A percentile compares a stretch with the other conserved stretches of the same genome.
These are phyloP conservation scores for Fusarium armeniacum DNA, from an alignment of 2,329 filamentous ascomycete species.

Conservation along the genomic window DNA sequence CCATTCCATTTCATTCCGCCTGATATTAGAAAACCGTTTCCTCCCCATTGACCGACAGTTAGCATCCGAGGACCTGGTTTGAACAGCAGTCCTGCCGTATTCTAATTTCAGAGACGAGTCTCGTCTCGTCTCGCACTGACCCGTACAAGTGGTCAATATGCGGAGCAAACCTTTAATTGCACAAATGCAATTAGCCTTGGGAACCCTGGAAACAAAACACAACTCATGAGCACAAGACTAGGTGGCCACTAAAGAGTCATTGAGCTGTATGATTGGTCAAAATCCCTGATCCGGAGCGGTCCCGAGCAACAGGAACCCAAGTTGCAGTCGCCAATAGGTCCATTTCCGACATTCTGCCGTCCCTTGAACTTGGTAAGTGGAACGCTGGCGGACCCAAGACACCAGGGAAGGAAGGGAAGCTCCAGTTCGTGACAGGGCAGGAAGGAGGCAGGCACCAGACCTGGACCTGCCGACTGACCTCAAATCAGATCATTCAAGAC, in stretches of 20 bases:
- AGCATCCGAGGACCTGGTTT: conserved; percentile 19
- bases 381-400: conserved; percentile 16
- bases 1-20: conserved; percentile 17
- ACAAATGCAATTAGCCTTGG: conserved; percentile 2
- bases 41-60: conserved; percentile 4
- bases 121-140: neutral
- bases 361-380: conserved; percentile 32
- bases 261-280: conserved; percentile 4
- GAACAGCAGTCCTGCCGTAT: neutral
- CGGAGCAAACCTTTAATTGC: conserved; percentile 10
- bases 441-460: neutral
- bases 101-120: conserved; percentile 13
- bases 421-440: conserved; percentile 10
- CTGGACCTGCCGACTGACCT: conserved; percentile 2
- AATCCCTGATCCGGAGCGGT: conserved; percentile 22
- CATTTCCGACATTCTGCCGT: conserved; percentile 33
- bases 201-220: conserved; percentile 18
- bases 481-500: conserved; percentile 38
- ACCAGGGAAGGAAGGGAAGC: conserved; percentile 10
- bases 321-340: conserved; percentile 29
- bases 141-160: conserved; percentile 10
- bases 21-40: conserved; percentile 25
- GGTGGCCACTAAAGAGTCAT: conserved; percentile 27
- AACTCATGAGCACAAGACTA: conserved; percentile 26
- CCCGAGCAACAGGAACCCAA: conserved; percentile 36